Percentiles rank a stretch among this genome's conserved stretches.
phyloP scores from a whole-genome alignment of 352 stramenopile genomes.

The Plasmopara halstedii region DNA sequence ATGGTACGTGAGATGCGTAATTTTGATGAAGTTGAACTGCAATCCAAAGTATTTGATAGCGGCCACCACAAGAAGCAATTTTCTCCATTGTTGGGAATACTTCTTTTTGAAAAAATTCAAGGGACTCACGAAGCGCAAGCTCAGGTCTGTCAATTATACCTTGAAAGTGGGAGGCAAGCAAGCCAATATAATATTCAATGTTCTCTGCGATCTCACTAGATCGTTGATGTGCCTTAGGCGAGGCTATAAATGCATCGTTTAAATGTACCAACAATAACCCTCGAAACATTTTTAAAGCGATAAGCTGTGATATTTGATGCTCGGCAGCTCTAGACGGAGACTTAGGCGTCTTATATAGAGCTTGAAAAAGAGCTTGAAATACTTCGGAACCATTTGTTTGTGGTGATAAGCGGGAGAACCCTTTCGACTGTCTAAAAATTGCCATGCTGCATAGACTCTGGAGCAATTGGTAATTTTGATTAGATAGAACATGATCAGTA shows the following conservation, averaged over 20 bases:
- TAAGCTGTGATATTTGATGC: constrained; percentile 47
- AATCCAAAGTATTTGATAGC: constrained; percentile 54
- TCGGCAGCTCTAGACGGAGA: constrained; percentile 8
- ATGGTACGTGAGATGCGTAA: constrained; percentile 26
- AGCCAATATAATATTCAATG: constrained; percentile 42
- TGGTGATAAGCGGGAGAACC: constrained; percentile 28
- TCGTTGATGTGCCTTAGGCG: constrained; percentile 19
- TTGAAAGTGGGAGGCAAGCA: constrained; percentile 52
- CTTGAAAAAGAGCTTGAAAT: constrained; percentile 46
- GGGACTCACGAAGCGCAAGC: constrained; percentile 43
- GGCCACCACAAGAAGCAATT: constrained; percentile 37
- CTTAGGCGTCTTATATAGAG: constrained; percentile 18
- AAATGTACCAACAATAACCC: constrained; percentile 39
- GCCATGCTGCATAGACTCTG: constrained; percentile 43
- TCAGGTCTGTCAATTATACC: constrained; percentile 23
- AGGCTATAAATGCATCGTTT: constrained; percentile 17
- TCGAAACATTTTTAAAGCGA: constrained; percentile 54
- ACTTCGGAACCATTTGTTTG: constrained; percentile 32
- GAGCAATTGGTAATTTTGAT: constrained; percentile 42
- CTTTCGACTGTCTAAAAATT: constrained; percentile 28
- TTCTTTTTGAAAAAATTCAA: constrained; percentile 57
- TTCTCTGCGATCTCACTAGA: constrained; percentile 26
- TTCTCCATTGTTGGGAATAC: constrained; percentile 31
- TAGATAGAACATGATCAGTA: constrained; percentile 24
- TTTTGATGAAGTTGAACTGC: constrained; percentile 32